Evolutionary conservation across 352 stramenopile genomes (phyloP).

Genomic region (Globisporangium spiculum): DNA sequence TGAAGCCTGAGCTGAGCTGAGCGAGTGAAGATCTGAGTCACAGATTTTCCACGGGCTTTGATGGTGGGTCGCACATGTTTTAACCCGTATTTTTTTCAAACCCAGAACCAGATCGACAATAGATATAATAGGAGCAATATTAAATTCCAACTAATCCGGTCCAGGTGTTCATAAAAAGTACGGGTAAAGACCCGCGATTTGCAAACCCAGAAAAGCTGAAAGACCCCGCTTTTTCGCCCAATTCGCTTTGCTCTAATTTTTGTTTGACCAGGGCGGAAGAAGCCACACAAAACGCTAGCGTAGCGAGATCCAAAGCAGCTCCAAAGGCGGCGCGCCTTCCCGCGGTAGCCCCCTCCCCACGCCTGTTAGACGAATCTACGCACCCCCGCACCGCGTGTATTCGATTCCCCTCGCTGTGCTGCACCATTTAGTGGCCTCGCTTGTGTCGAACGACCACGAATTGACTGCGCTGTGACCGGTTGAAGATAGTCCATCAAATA

Average conservation of each 20-base stretch:
- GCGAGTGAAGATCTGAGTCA: background rate
- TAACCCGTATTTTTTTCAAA: background rate
- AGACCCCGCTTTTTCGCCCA: background rate
- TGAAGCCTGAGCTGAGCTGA: background rate
- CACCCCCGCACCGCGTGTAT: background rate
- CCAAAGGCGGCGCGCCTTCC: conserved; percentile 1
- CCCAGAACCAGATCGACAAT: background rate
- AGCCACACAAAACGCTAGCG: conserved; percentile 9
- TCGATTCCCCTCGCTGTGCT: conserved; percentile 1
- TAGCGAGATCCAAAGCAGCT: conserved; percentile 9
- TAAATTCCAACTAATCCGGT: background rate
- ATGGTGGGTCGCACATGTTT: no score
- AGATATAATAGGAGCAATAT: background rate
- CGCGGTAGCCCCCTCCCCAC: background rate
- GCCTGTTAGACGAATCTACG: background rate
- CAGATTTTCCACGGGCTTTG: background rate
- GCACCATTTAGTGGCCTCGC: background rate
- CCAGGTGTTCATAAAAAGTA: background rate
- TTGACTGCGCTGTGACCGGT: background rate
- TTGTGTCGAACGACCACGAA: background rate
- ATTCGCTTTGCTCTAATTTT: background rate
- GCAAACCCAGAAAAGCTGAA: background rate
- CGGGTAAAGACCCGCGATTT: background rate
- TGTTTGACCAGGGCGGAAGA: conserved; percentile 9
- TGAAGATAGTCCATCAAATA: conserved; percentile 28